Base-by-base conservation (phyloP, 495 filamentous ascomycete species). In the Hyaloscypha bicolor region DNA sequence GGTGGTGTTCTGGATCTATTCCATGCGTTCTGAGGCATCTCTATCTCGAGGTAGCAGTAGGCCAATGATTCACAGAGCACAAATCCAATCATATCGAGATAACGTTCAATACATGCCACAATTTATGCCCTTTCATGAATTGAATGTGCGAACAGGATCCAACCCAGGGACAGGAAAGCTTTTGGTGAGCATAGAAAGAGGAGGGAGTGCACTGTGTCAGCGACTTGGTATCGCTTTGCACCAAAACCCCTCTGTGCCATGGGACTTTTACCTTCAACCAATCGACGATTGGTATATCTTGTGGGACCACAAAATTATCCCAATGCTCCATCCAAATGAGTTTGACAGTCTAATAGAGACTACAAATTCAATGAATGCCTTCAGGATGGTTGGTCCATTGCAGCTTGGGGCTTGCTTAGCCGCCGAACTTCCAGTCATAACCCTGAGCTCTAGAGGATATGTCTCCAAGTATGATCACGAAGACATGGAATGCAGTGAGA, bases 371-470 rank as follows among this genome's bases (percentile, higher is more conserved):
- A 39, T 55, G 6, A 33, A 59, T 21, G 61, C 66, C 2, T 69
- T 69, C 45, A 57, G 45, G 29, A 69, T 69, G 35, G 45, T 64
- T n/a, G 66, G 62, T 16, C 66, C 66, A 53, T n/a, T 69, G 51
- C 60, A 64, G 39, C 39, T 69, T 19, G 62, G 66, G 1, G 55
- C 51, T 37, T 69, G 66, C 33, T 37, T 69, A 12, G 62, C 60
- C 8, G 66, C 66, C 4, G 61, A 69, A 29, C 66, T 69, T 51
- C 66, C 66, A 29, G 62, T 68, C 65, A 60, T 71, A 33, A 71
- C 69, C 2, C 60, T 71, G 2, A 66, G 65, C 53, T 16, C 60
- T 11, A 64, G 37, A n/a, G 69, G 69, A 42, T 68, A 67, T 45
- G 69, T 71, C 9, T 68, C 69, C 3, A 60, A 32, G 31, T 71